A percentile compares a stretch with the other conserved stretches of the same genome.
phyloP scores from a whole-genome alignment of 1,284 basidiomycete genomes.

The Ustilago hordei region DNA sequence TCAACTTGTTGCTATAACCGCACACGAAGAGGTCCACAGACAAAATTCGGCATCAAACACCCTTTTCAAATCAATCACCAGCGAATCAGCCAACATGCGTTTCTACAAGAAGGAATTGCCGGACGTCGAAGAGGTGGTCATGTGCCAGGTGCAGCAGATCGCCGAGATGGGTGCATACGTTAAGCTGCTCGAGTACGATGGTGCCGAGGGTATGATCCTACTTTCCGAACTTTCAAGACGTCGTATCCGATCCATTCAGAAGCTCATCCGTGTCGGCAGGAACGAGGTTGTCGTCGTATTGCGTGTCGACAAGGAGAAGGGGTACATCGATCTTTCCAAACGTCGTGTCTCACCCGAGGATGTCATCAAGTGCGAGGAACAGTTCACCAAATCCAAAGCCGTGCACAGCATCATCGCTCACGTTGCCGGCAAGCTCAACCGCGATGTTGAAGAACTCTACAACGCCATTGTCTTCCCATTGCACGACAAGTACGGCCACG shows the following conservation, averaged over 20 bases:
- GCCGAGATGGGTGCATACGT: slow-evolving; percentile 99
- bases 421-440: slow-evolving; percentile 64
- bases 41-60: not conserved
- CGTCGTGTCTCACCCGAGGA: slow-evolving; percentile 99
- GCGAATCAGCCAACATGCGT: slow-evolving; percentile 58
- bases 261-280: slow-evolving; percentile 94
- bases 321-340: slow-evolving; percentile 99
- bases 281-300: slow-evolving; percentile 99
- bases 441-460: slow-evolving; percentile 82
- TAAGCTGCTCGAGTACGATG: slow-evolving; percentile 97
- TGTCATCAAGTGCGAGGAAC: slow-evolving; percentile 97
- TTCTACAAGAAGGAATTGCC: slow-evolving; percentile 69
- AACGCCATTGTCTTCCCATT: slow-evolving; percentile 94
- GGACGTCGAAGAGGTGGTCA: slow-evolving; percentile 91
- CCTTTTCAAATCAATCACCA: not conserved
- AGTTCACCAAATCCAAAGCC: slow-evolving; percentile 93
- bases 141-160: slow-evolving; percentile 99
- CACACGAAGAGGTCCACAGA: not conserved
- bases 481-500: slow-evolving; percentile 90
- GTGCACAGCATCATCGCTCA: slow-evolving; percentile 68
- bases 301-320: slow-evolving; percentile 99
- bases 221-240: slow-evolving; percentile 95
- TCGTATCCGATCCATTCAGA: slow-evolving; percentile 97
- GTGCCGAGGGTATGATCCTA: slow-evolving; percentile 99
- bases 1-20: not conserved